phyloP scores from a whole-genome alignment of 2,329 filamentous ascomycete genomes.

The Diplodia corticola region DNA sequence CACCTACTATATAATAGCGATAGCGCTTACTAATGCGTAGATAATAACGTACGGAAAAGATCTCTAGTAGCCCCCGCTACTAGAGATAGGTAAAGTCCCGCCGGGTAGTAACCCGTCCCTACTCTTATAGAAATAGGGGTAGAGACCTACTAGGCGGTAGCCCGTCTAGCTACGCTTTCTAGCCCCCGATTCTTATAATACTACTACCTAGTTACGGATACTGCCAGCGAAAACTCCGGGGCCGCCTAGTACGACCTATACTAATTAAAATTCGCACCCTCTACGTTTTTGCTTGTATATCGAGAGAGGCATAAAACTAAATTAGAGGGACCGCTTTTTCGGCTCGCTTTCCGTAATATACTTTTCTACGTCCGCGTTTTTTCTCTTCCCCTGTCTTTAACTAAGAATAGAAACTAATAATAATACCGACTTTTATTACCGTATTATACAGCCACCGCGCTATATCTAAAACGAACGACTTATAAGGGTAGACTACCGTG shows the following conservation, averaged over 20 bases:
- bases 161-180: too few species aligned
- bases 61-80: not conserved
- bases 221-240: too few species aligned
- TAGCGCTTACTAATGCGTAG: not conserved
- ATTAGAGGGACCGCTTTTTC: too few species aligned
- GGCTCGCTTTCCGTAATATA: too few species aligned
- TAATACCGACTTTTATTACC: not conserved
- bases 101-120: too few species aligned
- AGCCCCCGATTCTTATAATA: too few species aligned
- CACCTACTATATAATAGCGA: not conserved
- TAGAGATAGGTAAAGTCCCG: too few species aligned
- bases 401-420: not conserved
- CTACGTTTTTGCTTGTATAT: not conserved
- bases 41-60: not conserved
- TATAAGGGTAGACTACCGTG: not conserved
- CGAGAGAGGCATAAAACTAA: too few species aligned
- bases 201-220: too few species aligned
- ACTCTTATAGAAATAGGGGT: too few species aligned
- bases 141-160: too few species aligned
- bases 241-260: not conserved
- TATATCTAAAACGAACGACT: not conserved
- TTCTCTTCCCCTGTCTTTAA: not conserved
- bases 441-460: not conserved
- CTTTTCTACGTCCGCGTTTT: not conserved
- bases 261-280: not conserved